Conservation (phyloP, 2,329 filamentous ascomycete genomes). For the Metarhizium rileyi region DNA sequence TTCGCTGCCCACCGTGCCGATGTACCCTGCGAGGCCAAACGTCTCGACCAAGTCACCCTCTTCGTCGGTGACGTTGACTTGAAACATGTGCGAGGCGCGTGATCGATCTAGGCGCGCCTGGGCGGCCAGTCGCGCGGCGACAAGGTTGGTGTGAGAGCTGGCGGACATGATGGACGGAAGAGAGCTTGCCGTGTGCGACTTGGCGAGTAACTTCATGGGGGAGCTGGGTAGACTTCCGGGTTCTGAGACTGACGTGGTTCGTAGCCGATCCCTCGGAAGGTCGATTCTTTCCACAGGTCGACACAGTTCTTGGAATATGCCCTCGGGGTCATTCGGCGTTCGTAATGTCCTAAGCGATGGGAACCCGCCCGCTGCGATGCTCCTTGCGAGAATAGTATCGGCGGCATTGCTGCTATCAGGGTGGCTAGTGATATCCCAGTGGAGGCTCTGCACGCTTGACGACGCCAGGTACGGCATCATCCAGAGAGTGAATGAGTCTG, state of each 20-base stretch:
- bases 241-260: slow-evolving; percentile 9
- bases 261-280: slow-evolving; percentile 39
- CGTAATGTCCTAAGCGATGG: slow-evolving; percentile 51
- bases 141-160: slow-evolving; percentile 34
- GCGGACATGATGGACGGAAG: slow-evolving; percentile 13
- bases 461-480: slow-evolving; percentile 57
- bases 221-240: slow-evolving; percentile 14
- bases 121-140: slow-evolving; percentile 49
- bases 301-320: slow-evolving; percentile 59
- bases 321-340: slow-evolving; percentile 59
- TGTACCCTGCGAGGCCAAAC: slow-evolving; percentile 48
- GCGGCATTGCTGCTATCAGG: slow-evolving; percentile 36
- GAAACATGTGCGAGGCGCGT: slow-evolving; percentile 41
- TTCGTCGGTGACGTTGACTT: slow-evolving; percentile 47
- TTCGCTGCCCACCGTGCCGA: slow-evolving; percentile 48
- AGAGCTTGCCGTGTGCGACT: slow-evolving; percentile 26
- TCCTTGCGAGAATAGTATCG: slow-evolving; percentile 53
- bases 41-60: slow-evolving; percentile 40
- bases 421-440: slow-evolving; percentile 54
- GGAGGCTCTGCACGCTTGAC: slow-evolving; percentile 39
- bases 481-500: slow-evolving; percentile 44
- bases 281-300: slow-evolving; percentile 48
- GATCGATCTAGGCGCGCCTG: slow-evolving; percentile 56
- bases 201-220: slow-evolving; percentile 20
- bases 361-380: slow-evolving; percentile 53